Evolutionary conservation across 1,139 yeast species (phyloP).

Genomic region (Wickerhamomyces sp.): DNA sequence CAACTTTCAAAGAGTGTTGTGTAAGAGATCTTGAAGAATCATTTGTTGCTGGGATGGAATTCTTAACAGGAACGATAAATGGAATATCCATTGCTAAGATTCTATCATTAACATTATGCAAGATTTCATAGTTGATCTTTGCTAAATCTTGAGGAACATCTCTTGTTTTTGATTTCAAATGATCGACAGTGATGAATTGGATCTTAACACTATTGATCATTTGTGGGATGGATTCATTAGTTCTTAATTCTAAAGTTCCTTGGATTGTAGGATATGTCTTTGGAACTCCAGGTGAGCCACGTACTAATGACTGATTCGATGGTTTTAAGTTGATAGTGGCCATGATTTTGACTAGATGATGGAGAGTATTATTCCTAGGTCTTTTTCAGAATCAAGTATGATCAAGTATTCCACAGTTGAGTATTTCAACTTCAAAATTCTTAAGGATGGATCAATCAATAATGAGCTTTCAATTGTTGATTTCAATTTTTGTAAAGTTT

Average conservation of each 20-base stretch:
- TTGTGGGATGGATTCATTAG: slow-evolving; percentile 21
- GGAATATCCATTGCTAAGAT: slow-evolving; percentile 55
- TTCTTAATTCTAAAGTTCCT: slow-evolving; percentile 28
- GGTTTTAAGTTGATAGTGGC: slow-evolving; percentile 33
- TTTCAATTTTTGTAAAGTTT: not conserved
- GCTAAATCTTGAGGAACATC: slow-evolving; percentile 27
- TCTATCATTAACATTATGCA: slow-evolving; percentile 30
- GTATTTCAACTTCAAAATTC: slow-evolving; percentile 7
- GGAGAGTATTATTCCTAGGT: slow-evolving; percentile 4
- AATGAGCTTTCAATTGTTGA: slow-evolving; percentile 3
- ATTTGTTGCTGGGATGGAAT: slow-evolving; percentile 42
- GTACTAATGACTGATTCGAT: slow-evolving; percentile 41
- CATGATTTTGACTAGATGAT: not conserved
- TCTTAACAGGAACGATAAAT: slow-evolving; percentile 51
- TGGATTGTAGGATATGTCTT: slow-evolving; percentile 41
- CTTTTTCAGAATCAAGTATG: slow-evolving; percentile 4
- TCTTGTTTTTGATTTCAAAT: slow-evolving; percentile 38
- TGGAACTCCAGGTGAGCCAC: slow-evolving; percentile 63
- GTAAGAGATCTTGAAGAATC: slow-evolving; percentile 26
- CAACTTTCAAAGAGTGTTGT: slow-evolving; percentile 12
- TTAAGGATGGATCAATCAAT: slow-evolving; percentile 1
- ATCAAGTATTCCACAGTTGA: slow-evolving; percentile 2
- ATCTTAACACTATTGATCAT: slow-evolving; percentile 4
- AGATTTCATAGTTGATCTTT: slow-evolving; percentile 32
- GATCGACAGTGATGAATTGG: slow-evolving; percentile 7